These are phyloP conservation scores for Wallacemonas collosoma DNA, from an alignment of 208 protist species.

Conservation along the genomic window DNA sequence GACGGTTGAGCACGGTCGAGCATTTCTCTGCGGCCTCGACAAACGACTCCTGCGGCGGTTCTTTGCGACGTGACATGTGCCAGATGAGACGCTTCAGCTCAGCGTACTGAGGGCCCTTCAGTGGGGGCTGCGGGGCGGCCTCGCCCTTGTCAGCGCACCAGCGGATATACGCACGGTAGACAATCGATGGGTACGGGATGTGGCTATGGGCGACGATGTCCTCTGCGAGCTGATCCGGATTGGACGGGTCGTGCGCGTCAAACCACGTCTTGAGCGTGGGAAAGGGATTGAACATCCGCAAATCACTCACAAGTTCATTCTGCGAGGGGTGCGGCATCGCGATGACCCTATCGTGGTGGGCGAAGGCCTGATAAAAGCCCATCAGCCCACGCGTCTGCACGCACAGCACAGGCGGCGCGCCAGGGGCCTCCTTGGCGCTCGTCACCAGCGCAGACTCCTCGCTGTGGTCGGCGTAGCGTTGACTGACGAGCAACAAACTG, in stretches of 20 bases:
- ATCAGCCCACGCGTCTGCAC: slow-evolving; percentile 87
- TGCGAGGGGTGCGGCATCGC: slow-evolving; percentile 45
- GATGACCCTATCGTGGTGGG: slow-evolving; percentile 43
- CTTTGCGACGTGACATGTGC: slow-evolving; percentile 27
- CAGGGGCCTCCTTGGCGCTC: slow-evolving; percentile 1
- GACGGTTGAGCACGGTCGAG: slow-evolving; percentile 49
- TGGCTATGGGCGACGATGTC: slow-evolving; percentile 58
- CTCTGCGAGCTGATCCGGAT: slow-evolving; percentile 46
- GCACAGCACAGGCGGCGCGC: slow-evolving; percentile 71
- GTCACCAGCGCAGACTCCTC: slow-evolving; percentile 35
- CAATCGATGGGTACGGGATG: slow-evolving; percentile 88
- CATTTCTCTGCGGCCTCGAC: slow-evolving; percentile 63
- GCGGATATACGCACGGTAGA: slow-evolving; percentile 65
- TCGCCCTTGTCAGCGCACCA: slow-evolving; percentile 29
- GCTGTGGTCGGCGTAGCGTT: slow-evolving; percentile 41
- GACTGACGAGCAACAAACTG: slow-evolving; percentile 43
- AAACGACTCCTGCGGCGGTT: slow-evolving; percentile 51
- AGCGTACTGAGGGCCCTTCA: slow-evolving; percentile 13
- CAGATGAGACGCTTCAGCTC: slow-evolving; percentile 12
- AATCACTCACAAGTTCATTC: slow-evolving; percentile 70
- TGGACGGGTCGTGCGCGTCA: slow-evolving; percentile 47
- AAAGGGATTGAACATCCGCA: slow-evolving; percentile 92
- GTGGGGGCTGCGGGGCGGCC: not conserved
- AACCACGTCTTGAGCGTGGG: slow-evolving; percentile 70
- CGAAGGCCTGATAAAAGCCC: slow-evolving; percentile 84